A percentile compares a stretch with the other conserved stretches of the same genome.
Conservation (phyloP, 2,329 filamentous ascomycete genomes). For the Kalmusia sp. region DNA sequence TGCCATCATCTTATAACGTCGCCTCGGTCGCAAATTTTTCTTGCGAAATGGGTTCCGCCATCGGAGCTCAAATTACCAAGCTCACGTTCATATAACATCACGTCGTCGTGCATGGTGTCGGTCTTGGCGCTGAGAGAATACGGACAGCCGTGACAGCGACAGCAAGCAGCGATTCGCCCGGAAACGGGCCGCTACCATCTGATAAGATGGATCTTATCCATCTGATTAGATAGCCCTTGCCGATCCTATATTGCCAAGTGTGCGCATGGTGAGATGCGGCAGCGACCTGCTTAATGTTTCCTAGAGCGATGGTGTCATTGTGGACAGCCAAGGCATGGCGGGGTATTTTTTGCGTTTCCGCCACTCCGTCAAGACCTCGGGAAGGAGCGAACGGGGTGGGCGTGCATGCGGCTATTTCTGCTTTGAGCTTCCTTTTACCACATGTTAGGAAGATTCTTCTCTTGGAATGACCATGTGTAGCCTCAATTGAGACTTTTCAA, state of each 20-base stretch:
- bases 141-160: not conserved
- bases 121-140: not conserved
- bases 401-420: too few species aligned
- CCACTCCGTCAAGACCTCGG: too few species aligned
- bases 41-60: not conserved
- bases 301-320: conserved; percentile 6
- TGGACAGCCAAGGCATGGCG: too few species aligned
- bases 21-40: not conserved
- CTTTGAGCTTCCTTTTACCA: too few species aligned
- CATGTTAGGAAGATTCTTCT: too few species aligned
- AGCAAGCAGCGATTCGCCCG: not conserved
- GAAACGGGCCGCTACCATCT: not conserved
- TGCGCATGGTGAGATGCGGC: not conserved
- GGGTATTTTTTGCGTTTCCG: too few species aligned
- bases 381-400: too few species aligned
- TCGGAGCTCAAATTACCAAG: not conserved
- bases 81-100: not conserved
- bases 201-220: conserved; percentile 33
- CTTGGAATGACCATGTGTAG: too few species aligned
- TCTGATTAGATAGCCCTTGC: conserved; percentile 31
- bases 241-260: conserved; percentile 1
- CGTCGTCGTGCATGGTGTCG: conserved; percentile 7
- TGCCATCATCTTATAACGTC: not conserved
- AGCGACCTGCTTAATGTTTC: conserved; percentile 6
- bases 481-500: too few species aligned